These are phyloP conservation scores for Penstemon newberryi DNA, from an alignment of 257 asterid species.

Conservation along the genomic window DNA sequence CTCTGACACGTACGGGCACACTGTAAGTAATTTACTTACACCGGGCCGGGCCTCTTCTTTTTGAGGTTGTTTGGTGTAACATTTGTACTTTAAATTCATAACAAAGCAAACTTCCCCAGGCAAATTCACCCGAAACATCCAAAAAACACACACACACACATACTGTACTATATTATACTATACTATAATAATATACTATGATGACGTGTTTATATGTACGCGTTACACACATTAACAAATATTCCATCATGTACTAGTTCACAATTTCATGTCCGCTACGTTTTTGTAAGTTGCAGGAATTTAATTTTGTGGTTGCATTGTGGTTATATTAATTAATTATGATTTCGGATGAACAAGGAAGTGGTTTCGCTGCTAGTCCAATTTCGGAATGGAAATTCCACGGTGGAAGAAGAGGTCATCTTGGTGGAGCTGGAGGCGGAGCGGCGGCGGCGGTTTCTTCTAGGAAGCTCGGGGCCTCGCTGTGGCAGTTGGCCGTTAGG, in stretches of 20 bases:
- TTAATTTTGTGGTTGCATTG: too few species aligned
- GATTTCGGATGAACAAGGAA: slow-evolving; percentile 13
- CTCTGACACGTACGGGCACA: not conserved
- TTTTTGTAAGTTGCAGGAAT: not conserved
- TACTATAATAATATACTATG: too few species aligned
- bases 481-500: slow-evolving; percentile 48
- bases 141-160: too few species aligned
- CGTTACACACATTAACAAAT: not conserved
- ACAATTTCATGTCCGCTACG: not conserved
- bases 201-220: slow-evolving; percentile 8
- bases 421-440: too few species aligned
- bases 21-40: not conserved
- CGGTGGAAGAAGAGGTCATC: slow-evolving; percentile 15
- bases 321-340: slow-evolving; percentile 26
- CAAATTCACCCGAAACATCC: too few species aligned
- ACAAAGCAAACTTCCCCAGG: too few species aligned
- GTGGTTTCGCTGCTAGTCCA: slow-evolving; percentile 37
- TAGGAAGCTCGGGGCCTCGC: slow-evolving; percentile 59
- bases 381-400: slow-evolving; percentile 27
- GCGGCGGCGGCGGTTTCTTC: slow-evolving; percentile 37
- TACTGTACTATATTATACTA: too few species aligned
- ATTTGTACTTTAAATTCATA: not conserved
- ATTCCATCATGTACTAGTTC: too few species aligned
- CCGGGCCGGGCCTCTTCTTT: slow-evolving; percentile 26
- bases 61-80: slow-evolving; percentile 9